Base-by-base conservation (phyloP, 768 basidiomycete species). In the Mycena epipterygia region DNA sequence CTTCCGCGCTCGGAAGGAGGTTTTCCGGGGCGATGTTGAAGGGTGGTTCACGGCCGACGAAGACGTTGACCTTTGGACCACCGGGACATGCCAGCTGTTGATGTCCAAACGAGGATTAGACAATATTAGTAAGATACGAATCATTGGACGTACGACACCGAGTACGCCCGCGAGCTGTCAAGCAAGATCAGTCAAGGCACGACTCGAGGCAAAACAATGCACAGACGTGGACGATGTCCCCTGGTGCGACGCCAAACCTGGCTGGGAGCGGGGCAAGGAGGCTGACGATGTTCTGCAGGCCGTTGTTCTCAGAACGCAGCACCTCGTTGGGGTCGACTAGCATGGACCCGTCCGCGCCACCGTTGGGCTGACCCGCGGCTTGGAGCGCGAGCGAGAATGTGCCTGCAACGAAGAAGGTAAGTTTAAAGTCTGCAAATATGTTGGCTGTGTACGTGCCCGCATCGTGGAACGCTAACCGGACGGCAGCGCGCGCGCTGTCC, bases 391-490 rank as follows among this genome's bases (percentile, higher is more conserved):
- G 61, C 5, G 70, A 72, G 42, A 72, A 72, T 12, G 70, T 61
- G 23, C 66, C 70, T 66, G 25, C n/a, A n/a, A n/a, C n/a, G n/a
- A n/a, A n/a, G n/a, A n/a, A n/a, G n/a, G n/a, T n/a, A n/a, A n/a
- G n/a, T n/a, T 23, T n/a, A 19, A 49, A 27, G n/a, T 13, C 23
- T 57, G n/a, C 30, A 55, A 32, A 11, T 39, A 19, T 32, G 5
- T 33, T 33, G n/a, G n/a, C 14, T 5, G 52, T 27, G 12, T 29
- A 27, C 68, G 21, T 16, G 63, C 72, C 72, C 2, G 72, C 72
- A 49, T 74, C 73, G 46, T 74, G 73, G 51, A 74, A 74, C 9
- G 73, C 39, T 11, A 74, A 48, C 11, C 73, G 57, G 53, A 74
- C 59, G 12, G 73, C 58, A 5, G 65, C 66, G 21, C 73, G 67